These are phyloP conservation scores for Leptoxyphium fumago DNA, from an alignment of 2,329 filamentous ascomycete species.

Conservation along the genomic window DNA sequence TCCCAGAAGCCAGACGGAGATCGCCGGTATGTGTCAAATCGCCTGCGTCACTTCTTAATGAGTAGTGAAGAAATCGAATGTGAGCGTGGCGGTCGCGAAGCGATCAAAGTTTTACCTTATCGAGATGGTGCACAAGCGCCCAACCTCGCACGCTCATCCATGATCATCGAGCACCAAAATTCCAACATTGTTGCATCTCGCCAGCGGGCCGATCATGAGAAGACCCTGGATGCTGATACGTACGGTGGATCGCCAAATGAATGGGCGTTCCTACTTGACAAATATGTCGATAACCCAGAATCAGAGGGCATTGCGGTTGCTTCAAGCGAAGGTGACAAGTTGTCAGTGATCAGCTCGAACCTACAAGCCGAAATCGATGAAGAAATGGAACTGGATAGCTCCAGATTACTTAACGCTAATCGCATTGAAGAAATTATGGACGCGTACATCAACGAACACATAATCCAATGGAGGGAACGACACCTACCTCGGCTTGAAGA, in stretches of 20 bases:
- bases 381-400: slow-evolving; percentile 14
- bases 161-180: slow-evolving; percentile 13
- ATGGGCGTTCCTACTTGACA: slow-evolving; percentile 15
- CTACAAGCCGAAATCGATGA: slow-evolving; percentile 37
- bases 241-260: slow-evolving; percentile 1
- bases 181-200: slow-evolving; percentile 3
- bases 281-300: slow-evolving; percentile 23
- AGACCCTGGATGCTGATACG: slow-evolving; percentile 2
- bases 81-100: slow-evolving; percentile 9
- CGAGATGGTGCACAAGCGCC: slow-evolving; percentile 5
- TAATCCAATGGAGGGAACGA: slow-evolving; percentile 41
- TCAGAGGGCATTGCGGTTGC: slow-evolving; percentile 25
- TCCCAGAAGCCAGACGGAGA: slow-evolving; percentile 7
- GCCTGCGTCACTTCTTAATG: slow-evolving; percentile 14
- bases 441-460: slow-evolving; percentile 36
- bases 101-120: slow-evolving; percentile 20
- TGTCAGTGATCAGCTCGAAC: slow-evolving; percentile 1
- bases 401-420: slow-evolving; percentile 15
- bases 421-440: slow-evolving; percentile 41
- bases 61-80: slow-evolving; percentile 8
- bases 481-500: slow-evolving; percentile 41
- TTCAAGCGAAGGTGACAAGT: slow-evolving; percentile 38
- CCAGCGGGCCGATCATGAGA: neutral
- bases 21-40: slow-evolving; percentile 14
- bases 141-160: slow-evolving; percentile 6